Conservation (phyloP, 192 early-diverging fungal species). For the Linnemannia schmuckeri region DNA sequence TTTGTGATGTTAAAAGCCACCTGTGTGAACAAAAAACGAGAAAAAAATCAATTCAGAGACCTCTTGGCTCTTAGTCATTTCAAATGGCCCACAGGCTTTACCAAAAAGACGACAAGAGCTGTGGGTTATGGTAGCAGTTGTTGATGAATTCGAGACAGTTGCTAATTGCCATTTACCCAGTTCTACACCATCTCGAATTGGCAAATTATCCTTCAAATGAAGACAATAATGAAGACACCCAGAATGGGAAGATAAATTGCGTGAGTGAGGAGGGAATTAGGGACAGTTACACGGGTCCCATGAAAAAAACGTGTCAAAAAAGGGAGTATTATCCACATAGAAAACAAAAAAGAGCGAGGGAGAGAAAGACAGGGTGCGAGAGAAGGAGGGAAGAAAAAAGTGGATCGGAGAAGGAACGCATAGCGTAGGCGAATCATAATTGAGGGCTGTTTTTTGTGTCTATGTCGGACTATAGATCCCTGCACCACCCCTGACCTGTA, state of each 20-base stretch:
- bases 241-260: background rate
- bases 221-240: background rate
- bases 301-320: background rate
- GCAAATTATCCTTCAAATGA: background rate
- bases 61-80: background rate
- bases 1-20: background rate
- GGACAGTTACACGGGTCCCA: background rate
- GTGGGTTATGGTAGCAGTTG: background rate
- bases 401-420: background rate
- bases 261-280: too few relatives aligned
- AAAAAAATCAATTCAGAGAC: background rate
- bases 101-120: background rate
- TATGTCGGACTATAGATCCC: background rate
- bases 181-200: background rate
- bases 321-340: background rate
- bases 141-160: background rate
- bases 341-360: background rate
- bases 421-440: background rate
- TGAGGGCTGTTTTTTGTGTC: background rate
- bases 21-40: background rate
- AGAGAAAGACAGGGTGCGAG: too few relatives aligned
- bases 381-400: background rate
- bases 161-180: background rate
- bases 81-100: background rate
- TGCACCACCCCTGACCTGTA: too few relatives aligned